phyloP scores from a whole-genome alignment of 1,284 basidiomycete genomes.

The Peniophora sp. region DNA sequence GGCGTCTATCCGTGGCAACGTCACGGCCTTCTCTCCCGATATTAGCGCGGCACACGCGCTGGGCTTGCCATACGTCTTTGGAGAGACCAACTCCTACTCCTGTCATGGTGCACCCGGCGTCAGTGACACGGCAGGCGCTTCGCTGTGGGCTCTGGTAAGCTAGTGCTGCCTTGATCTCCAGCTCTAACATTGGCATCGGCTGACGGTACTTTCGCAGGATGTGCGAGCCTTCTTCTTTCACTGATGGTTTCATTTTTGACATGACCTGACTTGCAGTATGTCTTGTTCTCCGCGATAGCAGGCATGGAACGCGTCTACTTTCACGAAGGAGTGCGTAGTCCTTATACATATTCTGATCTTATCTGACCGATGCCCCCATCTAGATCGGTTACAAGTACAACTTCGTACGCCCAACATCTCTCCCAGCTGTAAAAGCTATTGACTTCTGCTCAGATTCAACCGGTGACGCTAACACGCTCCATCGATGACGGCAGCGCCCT shows the following conservation, averaged over 20 bases:
- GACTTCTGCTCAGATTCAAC: conserved; percentile 38
- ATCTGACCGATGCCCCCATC: no score
- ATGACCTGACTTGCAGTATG: conserved; percentile 30
- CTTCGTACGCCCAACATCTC: conserved; percentile 23
- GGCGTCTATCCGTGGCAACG: conserved; percentile 46
- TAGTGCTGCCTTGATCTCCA: no score
- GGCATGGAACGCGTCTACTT: conserved; percentile 29
- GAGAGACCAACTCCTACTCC: conserved; percentile 29
- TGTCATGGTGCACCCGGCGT: conserved; percentile 57
- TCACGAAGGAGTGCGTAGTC: conserved; percentile 23
- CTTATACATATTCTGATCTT: no score
- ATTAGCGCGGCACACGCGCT: conserved; percentile 35
- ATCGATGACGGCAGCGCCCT: conserved; percentile 41
- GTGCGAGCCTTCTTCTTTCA: no score
- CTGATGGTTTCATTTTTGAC: no score
- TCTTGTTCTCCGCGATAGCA: conserved; percentile 35
- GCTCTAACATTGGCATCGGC: no score
- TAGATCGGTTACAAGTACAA: conserved; percentile 35
- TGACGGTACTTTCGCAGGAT: no score
- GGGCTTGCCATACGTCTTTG: conserved; percentile 52
- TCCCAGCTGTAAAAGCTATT: not conserved
- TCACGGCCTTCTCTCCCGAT: conserved; percentile 41
- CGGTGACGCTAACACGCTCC: conserved; percentile 42
- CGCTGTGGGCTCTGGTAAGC: conserved; percentile 51
- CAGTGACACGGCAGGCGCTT: conserved; percentile 62